Evolutionary conservation across 1,139 yeast species (phyloP).

Genomic region (Pichia inconspicua): DNA sequence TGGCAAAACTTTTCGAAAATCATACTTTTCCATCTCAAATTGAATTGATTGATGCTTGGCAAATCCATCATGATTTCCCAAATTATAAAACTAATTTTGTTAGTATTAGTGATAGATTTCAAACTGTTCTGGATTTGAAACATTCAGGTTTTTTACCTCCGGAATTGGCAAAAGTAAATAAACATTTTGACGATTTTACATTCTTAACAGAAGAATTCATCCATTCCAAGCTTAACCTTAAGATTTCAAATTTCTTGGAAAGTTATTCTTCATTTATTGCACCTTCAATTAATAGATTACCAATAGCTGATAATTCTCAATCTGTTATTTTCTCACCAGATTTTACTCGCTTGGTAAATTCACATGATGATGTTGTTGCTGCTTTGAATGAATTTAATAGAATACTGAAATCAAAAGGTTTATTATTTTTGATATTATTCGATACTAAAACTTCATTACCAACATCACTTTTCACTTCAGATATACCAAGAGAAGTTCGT

Average conservation of each 20-base stretch:
- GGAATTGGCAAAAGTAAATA: conserved; percentile 13
- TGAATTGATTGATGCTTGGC: conserved; percentile 28
- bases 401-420: conserved; percentile 24
- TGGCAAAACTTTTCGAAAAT: conserved; percentile 14
- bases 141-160: conserved; percentile 19
- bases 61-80: conserved; percentile 24
- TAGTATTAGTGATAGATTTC: conserved; percentile 19
- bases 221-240: conserved; percentile 13
- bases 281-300: conserved; percentile 18
- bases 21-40: conserved; percentile 21
- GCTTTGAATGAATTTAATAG: conserved; percentile 23
- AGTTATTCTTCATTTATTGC: conserved; percentile 26
- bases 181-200: conserved; percentile 16
- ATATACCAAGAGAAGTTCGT: conserved; percentile 2
- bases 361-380: conserved; percentile 12
- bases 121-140: conserved; percentile 20
- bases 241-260: conserved; percentile 20
- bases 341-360: conserved; percentile 15
- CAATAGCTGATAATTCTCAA: conserved; percentile 23
- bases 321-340: conserved; percentile 22
- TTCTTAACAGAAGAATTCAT: conserved; percentile 17
- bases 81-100: conserved; percentile 22
- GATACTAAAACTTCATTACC: conserved; percentile 4
- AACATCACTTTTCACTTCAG: not conserved
- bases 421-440: conserved; percentile 17